Conservation (phyloP, 495 filamentous ascomycete genomes). For the Aspergillus diversus region DNA sequence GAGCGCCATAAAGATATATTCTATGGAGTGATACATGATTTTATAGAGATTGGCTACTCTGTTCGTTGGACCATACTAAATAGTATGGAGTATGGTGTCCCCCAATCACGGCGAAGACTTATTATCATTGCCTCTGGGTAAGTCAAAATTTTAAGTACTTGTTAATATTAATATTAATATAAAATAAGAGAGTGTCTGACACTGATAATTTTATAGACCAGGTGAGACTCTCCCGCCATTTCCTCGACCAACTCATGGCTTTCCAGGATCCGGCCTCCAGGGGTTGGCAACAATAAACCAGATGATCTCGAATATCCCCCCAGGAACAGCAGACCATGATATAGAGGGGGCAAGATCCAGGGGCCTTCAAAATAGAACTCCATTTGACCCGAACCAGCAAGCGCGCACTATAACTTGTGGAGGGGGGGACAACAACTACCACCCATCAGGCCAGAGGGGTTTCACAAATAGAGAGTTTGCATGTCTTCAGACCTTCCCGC, state of each 20-base stretch:
- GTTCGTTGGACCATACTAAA: slow-evolving; percentile 61
- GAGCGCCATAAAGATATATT: slow-evolving; percentile 57
- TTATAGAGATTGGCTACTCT: slow-evolving; percentile 70
- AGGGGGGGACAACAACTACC: slow-evolving; percentile 67
- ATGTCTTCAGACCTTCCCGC: slow-evolving; percentile 74
- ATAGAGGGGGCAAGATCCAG: slow-evolving; percentile 31
- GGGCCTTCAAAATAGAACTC: slow-evolving; percentile 12
- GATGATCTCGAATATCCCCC: slow-evolving; percentile 50
- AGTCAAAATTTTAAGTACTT: slow-evolving; percentile 21
- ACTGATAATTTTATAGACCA: slow-evolving; percentile 50
- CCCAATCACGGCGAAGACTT: slow-evolving; percentile 63
- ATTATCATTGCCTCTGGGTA: slow-evolving; percentile 81
- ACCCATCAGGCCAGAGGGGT: slow-evolving; percentile 67
- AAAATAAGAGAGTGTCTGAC: slow-evolving; percentile 14
- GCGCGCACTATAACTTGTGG: slow-evolving; percentile 68
- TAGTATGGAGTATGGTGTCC: slow-evolving; percentile 62
- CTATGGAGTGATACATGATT: slow-evolving; percentile 62
- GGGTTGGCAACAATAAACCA: slow-evolving; percentile 50
- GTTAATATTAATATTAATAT: too few species aligned
- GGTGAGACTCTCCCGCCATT: slow-evolving; percentile 75
- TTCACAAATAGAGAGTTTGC: slow-evolving; percentile 78
- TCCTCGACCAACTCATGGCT: slow-evolving; percentile 66
- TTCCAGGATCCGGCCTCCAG: slow-evolving; percentile 29
- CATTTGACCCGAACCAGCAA: slow-evolving; percentile 53
- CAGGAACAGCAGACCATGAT: slow-evolving; percentile 49